Evolutionary conservation across 1,284 basidiomycete species (phyloP).

Genomic region (Heterobasidion parviporum): DNA sequence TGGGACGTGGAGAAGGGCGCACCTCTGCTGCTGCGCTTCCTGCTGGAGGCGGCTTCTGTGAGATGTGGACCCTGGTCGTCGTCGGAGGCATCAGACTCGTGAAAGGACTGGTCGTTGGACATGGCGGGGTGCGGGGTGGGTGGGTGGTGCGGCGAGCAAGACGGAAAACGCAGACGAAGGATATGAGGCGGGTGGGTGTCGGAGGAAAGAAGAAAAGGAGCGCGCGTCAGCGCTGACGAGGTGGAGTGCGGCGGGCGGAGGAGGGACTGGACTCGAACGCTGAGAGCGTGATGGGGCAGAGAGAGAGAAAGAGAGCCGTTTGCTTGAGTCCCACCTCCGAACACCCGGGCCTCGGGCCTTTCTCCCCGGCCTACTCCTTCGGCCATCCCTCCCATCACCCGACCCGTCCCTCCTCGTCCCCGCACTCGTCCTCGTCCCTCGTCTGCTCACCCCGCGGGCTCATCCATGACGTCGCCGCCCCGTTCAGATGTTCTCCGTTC

Average conservation of each 20-base stretch:
- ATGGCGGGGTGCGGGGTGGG: not conserved
- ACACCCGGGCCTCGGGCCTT: not conserved
- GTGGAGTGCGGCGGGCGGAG: not conserved
- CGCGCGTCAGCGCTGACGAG: not conserved
- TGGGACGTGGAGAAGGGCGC: slow-evolving; percentile 4
- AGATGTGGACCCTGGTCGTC: slow-evolving; percentile 29
- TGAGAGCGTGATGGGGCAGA: not conserved
- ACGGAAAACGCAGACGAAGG: not conserved
- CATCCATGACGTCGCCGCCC: no score
- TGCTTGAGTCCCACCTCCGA: not conserved
- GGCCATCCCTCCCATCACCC: no score
- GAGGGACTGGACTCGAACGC: no score
- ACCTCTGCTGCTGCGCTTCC: slow-evolving; percentile 70
- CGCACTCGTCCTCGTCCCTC: no score
- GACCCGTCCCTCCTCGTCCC: not conserved
- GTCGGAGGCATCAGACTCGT: slow-evolving; percentile 51
- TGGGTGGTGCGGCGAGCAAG: no score
- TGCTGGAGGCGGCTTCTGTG: slow-evolving; percentile 28
- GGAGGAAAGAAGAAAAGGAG: not conserved
- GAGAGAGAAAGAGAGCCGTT: not conserved
- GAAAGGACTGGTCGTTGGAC: slow-evolving; percentile 23
- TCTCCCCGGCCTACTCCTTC: no score
- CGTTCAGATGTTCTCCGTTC: no score
- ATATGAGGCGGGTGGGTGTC: not conserved
- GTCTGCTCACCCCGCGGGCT: no score